These are phyloP conservation scores for Mycena albidolilacea DNA, from an alignment of 768 basidiomycete genomes.

Conservation along the genomic window DNA sequence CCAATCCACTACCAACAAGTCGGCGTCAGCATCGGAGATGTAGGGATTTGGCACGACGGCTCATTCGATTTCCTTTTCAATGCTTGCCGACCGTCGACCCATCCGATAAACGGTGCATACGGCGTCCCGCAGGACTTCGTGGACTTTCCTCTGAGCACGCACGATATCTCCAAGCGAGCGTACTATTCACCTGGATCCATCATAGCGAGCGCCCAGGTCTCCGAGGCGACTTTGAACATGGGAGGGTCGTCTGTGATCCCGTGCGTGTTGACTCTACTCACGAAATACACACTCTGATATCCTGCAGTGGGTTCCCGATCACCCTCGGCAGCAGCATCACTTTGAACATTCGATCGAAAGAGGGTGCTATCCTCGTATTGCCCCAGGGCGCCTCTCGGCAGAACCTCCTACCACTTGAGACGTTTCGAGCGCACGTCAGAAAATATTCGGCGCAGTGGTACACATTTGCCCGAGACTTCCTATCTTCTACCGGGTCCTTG, in stretches of 20 bases:
- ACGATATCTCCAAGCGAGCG: conserved; percentile 11
- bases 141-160: neutral
- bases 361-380: conserved; percentile 39
- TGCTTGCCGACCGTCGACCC: conserved; percentile 5
- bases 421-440: conserved; percentile 33
- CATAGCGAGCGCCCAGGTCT: conserved; percentile 8
- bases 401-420: conserved; percentile 16
- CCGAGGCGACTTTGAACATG: neutral
- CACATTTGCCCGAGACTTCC: conserved; percentile 11
- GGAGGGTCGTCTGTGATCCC: conserved; percentile 15
- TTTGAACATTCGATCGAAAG: conserved; percentile 25
- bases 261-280: too few species aligned
- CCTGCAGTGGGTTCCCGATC: too few species aligned
- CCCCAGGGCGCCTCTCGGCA: conserved; percentile 38
- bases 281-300: too few species aligned
- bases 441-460: conserved; percentile 17
- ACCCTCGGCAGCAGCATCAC: conserved; percentile 31
- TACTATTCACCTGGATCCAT: conserved; percentile 20
- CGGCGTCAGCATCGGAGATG: conserved; percentile 25
- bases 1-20: conserved; percentile 7
- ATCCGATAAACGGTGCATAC: conserved; percentile 20
- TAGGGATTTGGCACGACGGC: conserved; percentile 23
- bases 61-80: conserved; percentile 35
- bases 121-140: conserved; percentile 20
- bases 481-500: conserved; percentile 14